These are phyloP conservation scores for Clitocybe nebularis DNA, from an alignment of 1,284 basidiomycete species.

Conservation along the genomic window DNA sequence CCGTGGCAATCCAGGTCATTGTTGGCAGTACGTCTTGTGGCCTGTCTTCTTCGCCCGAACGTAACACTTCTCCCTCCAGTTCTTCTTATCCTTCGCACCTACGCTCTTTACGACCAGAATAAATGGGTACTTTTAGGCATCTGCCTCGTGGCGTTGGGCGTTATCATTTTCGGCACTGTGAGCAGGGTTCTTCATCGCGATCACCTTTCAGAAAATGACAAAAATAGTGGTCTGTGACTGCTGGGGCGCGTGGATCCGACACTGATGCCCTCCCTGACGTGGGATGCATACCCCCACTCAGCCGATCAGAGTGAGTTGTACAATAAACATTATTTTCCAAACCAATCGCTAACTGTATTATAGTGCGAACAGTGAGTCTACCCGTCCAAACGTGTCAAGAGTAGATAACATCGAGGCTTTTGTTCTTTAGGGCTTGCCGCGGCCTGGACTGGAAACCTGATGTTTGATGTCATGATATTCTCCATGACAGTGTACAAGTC, in stretches of 20 bases:
- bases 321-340: too few relatives aligned
- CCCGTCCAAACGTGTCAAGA: too few relatives aligned
- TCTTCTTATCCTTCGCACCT: constrained; percentile 21
- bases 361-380: too few relatives aligned
- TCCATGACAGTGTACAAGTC: constrained; percentile 26
- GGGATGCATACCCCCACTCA: constrained; percentile 19
- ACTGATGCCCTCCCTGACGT: constrained; percentile 4
- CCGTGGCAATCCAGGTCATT: constrained; percentile 19
- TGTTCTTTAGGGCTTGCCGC: constrained; percentile 18
- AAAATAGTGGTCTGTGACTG: constrained; percentile 20
- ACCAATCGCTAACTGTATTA: too few relatives aligned
- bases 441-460: constrained; percentile 25
- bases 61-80: constrained; percentile 11
- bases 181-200: too few relatives aligned
- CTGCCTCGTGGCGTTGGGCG: constrained; percentile 17
- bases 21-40: constrained; percentile 16
- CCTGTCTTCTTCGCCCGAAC: neutral
- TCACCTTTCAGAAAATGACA: neutral
- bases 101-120: constrained; percentile 21
- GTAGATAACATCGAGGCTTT: too few relatives aligned
- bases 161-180: constrained; percentile 23
- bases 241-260: constrained; percentile 4
- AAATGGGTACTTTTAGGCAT: constrained; percentile 15
- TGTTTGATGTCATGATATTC: constrained; percentile 27
- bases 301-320: constrained; percentile 17